Base-by-base conservation (phyloP, 371 early-diverging fungal species). In the Synchytrium microbalum region DNA sequence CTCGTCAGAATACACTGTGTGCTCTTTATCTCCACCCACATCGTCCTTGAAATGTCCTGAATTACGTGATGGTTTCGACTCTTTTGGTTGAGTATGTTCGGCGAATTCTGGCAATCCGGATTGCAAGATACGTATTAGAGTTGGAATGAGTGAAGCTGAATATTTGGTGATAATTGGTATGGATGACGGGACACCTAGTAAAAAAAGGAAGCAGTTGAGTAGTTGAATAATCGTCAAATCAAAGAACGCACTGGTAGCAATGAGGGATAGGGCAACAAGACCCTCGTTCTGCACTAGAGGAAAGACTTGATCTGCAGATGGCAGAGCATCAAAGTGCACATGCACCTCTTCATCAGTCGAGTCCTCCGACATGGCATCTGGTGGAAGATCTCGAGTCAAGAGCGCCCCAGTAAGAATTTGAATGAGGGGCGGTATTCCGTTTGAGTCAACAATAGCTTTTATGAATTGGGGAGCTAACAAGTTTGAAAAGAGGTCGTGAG, bases 251-350 rank as follows among this genome's bases (percentile, higher is more conserved):
- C 73, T 64, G 60, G 64, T 68, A 30, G 60, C 54, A 28, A 75
- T 61, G 24, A 79, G 56, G 27, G 73, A 71, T 52, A 80, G 60
- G 16, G 77, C 76, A 3, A 80, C 69, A 0, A 80, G 32, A 1
- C 78, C 73, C 60, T 80, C 80, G 54, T 80, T 80, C 64, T 80
- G 80, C 3, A 80, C 77, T 24, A 75, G 32, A 3, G 78, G 77
- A 55, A 73, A 80, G 10, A 80, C 78, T 58, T 71, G 76, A 27
- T 70, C 68, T 46, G 72, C 72, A 8, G 68, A 58, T 8, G 80
- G 78, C 14, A 72, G 55, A 1, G 78, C 76, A 58, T 80, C 80
- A 69, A 80, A 80, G 54, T 76, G 78, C 13, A 80, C 77, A 52
- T 80, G 77, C 32, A 76, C 72, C 30, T 78, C 73, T 5, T 56